These are phyloP conservation scores for Adansonia rubrostipa DNA, from an alignment of 441 rosid genomes.

Conservation along the genomic window DNA sequence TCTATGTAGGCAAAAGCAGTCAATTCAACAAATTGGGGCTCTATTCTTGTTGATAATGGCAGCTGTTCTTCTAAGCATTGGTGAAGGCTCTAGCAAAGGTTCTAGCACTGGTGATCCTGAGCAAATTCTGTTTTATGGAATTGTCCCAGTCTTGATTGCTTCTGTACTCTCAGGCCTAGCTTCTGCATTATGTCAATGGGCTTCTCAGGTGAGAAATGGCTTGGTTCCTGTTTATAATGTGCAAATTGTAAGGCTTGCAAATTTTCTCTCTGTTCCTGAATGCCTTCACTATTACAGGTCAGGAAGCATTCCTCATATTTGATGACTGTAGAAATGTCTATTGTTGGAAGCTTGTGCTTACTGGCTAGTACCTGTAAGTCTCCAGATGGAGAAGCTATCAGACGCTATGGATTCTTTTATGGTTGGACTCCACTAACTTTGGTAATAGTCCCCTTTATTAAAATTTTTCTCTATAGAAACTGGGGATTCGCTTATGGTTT, in stretches of 20 bases:
- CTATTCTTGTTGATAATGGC: constrained; percentile 82
- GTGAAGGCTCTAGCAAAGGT: constrained; percentile 88
- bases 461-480: no score
- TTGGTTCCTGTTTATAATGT: background rate
- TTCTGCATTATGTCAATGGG: constrained; percentile 97
- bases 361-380: constrained; percentile 75
- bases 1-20: constrained; percentile 82
- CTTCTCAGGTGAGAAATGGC: constrained; percentile 75
- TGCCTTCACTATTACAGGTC: constrained; percentile 53
- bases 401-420: constrained; percentile 73
- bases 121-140: constrained; percentile 77
- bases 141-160: constrained; percentile 87
- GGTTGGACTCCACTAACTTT: constrained; percentile 91
- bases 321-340: constrained; percentile 97
- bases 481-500: no score
- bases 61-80: constrained; percentile 86
- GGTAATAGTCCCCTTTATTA: constrained; percentile 43
- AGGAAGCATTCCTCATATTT: constrained; percentile 93
- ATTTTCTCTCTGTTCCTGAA: constrained; percentile 16
- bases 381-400: constrained; percentile 94
- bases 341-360: constrained; percentile 89
- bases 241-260: constrained; percentile 8
- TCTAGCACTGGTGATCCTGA: constrained; percentile 57
- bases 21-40: constrained; percentile 89
- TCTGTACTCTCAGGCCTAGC: constrained; percentile 98